Conservation (phyloP, 164 flowering plant genomes). For the Magnolia changhungtana region DNA sequence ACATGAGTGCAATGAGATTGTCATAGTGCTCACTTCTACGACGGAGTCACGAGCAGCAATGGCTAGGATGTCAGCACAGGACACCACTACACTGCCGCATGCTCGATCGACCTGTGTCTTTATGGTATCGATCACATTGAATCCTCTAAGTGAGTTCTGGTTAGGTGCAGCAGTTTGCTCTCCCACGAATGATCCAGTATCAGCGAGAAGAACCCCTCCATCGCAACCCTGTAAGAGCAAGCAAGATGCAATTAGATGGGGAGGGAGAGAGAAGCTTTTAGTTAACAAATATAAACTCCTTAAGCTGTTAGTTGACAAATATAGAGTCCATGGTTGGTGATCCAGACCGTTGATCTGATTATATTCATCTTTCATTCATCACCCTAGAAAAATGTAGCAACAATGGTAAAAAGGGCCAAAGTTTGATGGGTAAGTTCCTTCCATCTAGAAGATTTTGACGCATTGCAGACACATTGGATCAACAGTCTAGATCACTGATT, state of each 20-base stretch:
- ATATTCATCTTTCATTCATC: not conserved
- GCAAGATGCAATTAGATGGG: no score
- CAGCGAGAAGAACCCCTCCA: slow-evolving; percentile 14
- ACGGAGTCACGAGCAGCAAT: slow-evolving; percentile 7
- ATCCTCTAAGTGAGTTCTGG: slow-evolving; percentile 15
- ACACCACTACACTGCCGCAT: slow-evolving; percentile 23
- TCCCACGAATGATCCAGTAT: slow-evolving; percentile 1
- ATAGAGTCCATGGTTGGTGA: not conserved
- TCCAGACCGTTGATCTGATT: not conserved
- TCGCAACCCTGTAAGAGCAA: slow-evolving; percentile 18
- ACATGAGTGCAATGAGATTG: not conserved
- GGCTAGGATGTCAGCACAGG: slow-evolving; percentile 21
- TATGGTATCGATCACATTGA: slow-evolving; percentile 16
- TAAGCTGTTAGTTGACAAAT: no score
- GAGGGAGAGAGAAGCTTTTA: not conserved
- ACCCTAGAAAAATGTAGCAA: no score
- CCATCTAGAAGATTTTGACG: no score
- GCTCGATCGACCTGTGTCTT: slow-evolving; percentile 24
- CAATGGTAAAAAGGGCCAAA: no score
- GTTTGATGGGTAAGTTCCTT: no score
- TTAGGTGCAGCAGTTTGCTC: slow-evolving; percentile 13
- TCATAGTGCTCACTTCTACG: not conserved
- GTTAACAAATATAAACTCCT: no score
- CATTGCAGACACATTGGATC: no score
- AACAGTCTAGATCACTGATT: no score